Evolutionary conservation across 2,329 filamentous ascomycete genomes (phyloP).

Genomic region (Teratosphaeria pseudoeucalypti): DNA sequence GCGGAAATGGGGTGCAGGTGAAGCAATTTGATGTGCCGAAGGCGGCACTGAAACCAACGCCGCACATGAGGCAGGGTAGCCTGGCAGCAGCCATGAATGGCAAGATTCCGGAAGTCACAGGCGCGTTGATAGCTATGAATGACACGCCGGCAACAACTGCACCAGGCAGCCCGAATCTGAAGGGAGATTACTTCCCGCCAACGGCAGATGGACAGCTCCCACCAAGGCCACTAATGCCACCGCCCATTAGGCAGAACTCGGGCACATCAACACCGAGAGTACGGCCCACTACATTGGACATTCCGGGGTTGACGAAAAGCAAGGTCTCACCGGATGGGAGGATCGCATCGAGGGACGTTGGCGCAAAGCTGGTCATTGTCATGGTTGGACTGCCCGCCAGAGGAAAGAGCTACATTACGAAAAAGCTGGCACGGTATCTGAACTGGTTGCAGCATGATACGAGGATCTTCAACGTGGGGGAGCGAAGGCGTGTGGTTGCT

Average conservation of each 20-base stretch:
- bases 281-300: constrained; percentile 90
- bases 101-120: constrained; percentile 12
- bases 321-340: constrained; percentile 91
- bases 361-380: constrained; percentile 90
- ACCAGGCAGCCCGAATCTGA: constrained; percentile 39
- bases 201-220: background rate
- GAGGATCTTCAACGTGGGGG: constrained; percentile 93
- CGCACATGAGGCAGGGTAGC: constrained; percentile 8
- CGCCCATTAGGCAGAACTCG: constrained; percentile 61
- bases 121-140: constrained; percentile 37
- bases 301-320: constrained; percentile 90
- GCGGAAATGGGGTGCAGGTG: background rate
- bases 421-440: constrained; percentile 89
- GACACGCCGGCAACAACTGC: constrained; percentile 55
- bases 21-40: background rate
- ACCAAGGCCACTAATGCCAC: constrained; percentile 35
- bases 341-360: constrained; percentile 88
- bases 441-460: constrained; percentile 97
- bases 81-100: constrained; percentile 19
- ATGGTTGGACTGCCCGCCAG: constrained; percentile 95
- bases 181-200: constrained; percentile 11
- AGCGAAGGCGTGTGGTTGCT: constrained; percentile 71
- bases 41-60: background rate
- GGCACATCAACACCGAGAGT: constrained; percentile 67
- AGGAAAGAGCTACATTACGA: constrained; percentile 97